Conservation (phyloP, 306 rosid genomes). For the Inga laurina region DNA sequence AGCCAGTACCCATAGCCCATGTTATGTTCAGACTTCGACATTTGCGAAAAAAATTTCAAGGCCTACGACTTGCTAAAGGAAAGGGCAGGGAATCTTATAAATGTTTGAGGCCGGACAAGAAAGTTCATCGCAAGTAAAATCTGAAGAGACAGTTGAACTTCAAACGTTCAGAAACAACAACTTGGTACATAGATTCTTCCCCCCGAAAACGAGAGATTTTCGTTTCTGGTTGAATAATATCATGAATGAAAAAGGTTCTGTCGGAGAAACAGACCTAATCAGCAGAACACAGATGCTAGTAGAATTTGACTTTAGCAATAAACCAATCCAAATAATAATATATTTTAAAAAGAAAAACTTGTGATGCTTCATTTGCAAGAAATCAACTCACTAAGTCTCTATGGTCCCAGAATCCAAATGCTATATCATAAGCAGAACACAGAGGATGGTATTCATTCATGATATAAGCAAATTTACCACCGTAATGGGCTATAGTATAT, state of each 20-base stretch:
- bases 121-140: no score
- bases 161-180: not conserved
- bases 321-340: not conserved
- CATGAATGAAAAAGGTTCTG: no score
- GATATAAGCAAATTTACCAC: not conserved
- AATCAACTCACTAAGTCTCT: not conserved
- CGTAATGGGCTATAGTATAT: not conserved
- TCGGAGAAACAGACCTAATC: not conserved
- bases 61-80: not conserved
- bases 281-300: not conserved
- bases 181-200: not conserved
- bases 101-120: not conserved
- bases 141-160: not conserved
- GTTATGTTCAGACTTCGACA: not conserved
- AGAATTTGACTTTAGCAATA: not conserved
- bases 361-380: not conserved
- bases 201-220: no score
- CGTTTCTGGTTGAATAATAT: no score
- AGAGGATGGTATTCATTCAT: not conserved
- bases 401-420: not conserved
- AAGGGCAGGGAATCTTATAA: not conserved
- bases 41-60: not conserved
- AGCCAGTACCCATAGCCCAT: constrained; percentile 19
- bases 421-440: not conserved
- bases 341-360: not conserved